Conservation (phyloP, 257 asterid genomes). For the Ophiorrhiza pumila region DNA sequence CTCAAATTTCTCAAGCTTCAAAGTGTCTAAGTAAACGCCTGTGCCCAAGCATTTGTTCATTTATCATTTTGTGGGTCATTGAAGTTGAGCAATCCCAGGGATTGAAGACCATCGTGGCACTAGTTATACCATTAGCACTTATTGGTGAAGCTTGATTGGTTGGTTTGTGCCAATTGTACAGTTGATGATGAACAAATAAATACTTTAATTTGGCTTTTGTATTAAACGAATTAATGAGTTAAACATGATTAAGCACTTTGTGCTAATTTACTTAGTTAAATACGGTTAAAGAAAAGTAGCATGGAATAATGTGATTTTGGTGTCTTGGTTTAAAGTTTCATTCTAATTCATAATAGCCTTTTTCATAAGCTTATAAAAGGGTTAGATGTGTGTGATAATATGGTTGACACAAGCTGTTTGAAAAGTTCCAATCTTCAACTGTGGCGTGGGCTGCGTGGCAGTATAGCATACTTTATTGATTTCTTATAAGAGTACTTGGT, state of each 20-base stretch:
- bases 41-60: not conserved
- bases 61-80: not conserved
- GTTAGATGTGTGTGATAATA: not conserved
- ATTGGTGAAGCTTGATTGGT: not conserved
- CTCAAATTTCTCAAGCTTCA: slow-evolving; percentile 12
- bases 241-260: slow-evolving; percentile 13
- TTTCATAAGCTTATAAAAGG: not conserved
- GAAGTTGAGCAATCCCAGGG: not conserved
- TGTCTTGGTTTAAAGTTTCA: not conserved
- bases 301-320: not conserved
- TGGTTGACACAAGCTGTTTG: slow-evolving; percentile 1
- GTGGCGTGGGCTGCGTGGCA: slow-evolving; percentile 9
- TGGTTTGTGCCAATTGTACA: not conserved
- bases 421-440: not conserved
- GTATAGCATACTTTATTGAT: not conserved
- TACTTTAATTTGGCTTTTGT: not conserved
- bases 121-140: too few species aligned
- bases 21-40: not conserved
- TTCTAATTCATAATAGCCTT: not conserved
- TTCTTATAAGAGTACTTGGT: not conserved
- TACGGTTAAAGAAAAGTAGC: slow-evolving; percentile 1
- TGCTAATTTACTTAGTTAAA: not conserved
- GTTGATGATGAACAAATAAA: not conserved
- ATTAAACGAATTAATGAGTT: too few species aligned
- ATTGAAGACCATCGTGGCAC: not conserved